phyloP scores from a whole-genome alignment of 345 rosid genomes.

The Kandelia obovata region DNA sequence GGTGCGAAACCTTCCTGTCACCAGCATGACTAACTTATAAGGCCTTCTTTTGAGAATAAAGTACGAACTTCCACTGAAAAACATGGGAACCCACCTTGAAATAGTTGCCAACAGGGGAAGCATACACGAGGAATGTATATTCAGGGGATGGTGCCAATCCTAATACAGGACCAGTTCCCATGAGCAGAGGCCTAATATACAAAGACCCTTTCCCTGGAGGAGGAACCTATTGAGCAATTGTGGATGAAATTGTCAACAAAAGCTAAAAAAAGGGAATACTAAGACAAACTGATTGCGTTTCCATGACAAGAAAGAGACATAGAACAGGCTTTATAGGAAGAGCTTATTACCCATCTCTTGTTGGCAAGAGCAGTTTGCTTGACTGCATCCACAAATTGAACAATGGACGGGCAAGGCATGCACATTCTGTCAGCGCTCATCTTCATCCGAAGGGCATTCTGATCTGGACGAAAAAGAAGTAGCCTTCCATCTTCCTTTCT shows the following conservation, averaged over 20 bases:
- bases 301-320: no score
- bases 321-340: no score
- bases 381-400: conserved; percentile 54
- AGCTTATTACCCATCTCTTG: conserved; percentile 26
- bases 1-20: conserved; percentile 32
- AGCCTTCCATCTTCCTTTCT: conserved; percentile 24
- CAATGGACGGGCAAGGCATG: conserved; percentile 50
- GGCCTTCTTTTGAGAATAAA: no score
- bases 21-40: neutral
- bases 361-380: conserved; percentile 53
- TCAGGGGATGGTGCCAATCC: conserved; percentile 76
- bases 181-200: conserved; percentile 76
- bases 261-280: neutral
- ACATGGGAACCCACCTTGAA: conserved; percentile 24
- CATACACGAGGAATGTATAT: conserved; percentile 60
- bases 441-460: conserved; percentile 41
- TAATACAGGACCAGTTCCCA: conserved; percentile 68
- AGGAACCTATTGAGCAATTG: conserved; percentile 48
- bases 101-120: conserved; percentile 40
- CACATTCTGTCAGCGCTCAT: conserved; percentile 54
- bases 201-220: conserved; percentile 77
- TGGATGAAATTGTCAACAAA: neutral
- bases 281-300: no score
- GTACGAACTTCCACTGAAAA: neutral
- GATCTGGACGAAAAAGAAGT: conserved; percentile 35